These are phyloP conservation scores for Kwoniella botswanensis DNA, from an alignment of 768 basidiomycete species.

Conservation along the genomic window DNA sequence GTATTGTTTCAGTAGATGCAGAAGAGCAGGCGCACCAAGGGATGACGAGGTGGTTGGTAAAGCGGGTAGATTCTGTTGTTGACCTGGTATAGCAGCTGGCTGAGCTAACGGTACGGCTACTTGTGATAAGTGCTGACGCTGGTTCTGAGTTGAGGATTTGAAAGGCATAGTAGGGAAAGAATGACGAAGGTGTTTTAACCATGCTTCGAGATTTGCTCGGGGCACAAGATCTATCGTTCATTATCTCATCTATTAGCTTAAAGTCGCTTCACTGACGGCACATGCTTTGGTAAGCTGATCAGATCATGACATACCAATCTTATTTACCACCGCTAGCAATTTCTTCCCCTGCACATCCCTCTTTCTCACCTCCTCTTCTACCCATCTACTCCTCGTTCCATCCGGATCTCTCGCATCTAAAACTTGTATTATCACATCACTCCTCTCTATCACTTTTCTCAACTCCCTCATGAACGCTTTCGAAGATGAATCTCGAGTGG, in stretches of 20 bases:
- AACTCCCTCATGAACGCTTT: slow-evolving; percentile 72
- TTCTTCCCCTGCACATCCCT: slow-evolving; percentile 88
- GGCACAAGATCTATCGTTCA: slow-evolving; percentile 79
- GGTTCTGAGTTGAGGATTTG: slow-evolving; percentile 76
- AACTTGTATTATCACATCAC: slow-evolving; percentile 80
- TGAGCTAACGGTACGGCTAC: slow-evolving; percentile 47
- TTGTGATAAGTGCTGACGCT: slow-evolving; percentile 76
- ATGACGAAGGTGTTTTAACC: slow-evolving; percentile 90
- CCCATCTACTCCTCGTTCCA: slow-evolving; percentile 85
- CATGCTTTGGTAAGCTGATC: not conserved
- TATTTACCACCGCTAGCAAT: slow-evolving; percentile 92
- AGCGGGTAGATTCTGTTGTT: slow-evolving; percentile 40
- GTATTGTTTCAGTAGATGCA: slow-evolving; percentile 74
- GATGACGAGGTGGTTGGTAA: slow-evolving; percentile 55
- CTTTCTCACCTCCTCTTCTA: slow-evolving; percentile 90
- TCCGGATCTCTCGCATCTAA: slow-evolving; percentile 95
- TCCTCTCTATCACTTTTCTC: slow-evolving; percentile 90
- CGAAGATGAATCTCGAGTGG: slow-evolving; percentile 57
- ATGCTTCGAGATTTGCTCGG: slow-evolving; percentile 80
- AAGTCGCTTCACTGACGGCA: not conserved
- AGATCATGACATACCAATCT: slow-evolving; percentile 72
- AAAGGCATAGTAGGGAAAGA: slow-evolving; percentile 92
- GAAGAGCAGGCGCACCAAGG: slow-evolving; percentile 63
- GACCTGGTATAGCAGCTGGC: slow-evolving; percentile 37
- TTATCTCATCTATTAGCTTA: not conserved